Evolutionary conservation across 2,329 filamentous ascomycete genomes (phyloP).

Genomic region (Myriangium duriaei): DNA sequence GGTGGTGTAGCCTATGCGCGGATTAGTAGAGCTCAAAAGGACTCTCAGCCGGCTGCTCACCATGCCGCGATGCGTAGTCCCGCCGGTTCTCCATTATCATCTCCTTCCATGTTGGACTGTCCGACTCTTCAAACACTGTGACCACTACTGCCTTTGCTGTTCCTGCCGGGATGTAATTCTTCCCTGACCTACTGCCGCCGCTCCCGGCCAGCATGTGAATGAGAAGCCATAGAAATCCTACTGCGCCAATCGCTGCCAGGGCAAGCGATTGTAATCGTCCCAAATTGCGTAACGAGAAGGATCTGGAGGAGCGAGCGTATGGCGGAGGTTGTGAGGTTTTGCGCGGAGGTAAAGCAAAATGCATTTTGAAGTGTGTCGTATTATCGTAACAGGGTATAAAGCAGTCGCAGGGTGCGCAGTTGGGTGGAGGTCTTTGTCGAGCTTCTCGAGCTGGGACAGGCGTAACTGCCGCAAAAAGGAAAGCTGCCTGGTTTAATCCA

Average conservation of each 20-base stretch:
- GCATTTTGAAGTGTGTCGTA: conserved; percentile 43
- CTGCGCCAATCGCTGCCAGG: conserved; percentile 40
- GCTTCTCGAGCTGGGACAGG: too few relatives aligned
- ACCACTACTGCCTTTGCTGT: conserved; percentile 59
- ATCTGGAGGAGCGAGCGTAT: conserved; percentile 48
- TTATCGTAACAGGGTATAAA: too few relatives aligned
- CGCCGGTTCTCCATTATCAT: conserved; percentile 71
- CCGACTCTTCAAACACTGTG: conserved; percentile 62
- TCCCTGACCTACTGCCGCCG: not conserved
- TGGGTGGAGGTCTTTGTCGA: too few relatives aligned
- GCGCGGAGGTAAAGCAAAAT: conserved; percentile 75
- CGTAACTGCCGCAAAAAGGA: too few relatives aligned
- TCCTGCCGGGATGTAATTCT: conserved; percentile 24
- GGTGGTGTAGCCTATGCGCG: conserved; percentile 61
- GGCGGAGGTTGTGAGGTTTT: conserved; percentile 68
- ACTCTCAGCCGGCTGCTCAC: conserved; percentile 37
- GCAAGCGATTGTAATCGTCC: conserved; percentile 35
- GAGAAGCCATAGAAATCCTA: conserved; percentile 51
- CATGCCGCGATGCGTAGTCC: conserved; percentile 75
- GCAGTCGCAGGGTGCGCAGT: too few relatives aligned
- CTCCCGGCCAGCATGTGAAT: conserved; percentile 26
- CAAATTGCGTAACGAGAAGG: conserved; percentile 31
- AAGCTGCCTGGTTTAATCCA: too few relatives aligned
- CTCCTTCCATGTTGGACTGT: conserved; percentile 55
- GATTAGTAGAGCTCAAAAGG: not conserved